These are phyloP conservation scores for Termitomyces sp. DNA, from an alignment of 768 basidiomycete species.

Conservation along the genomic window DNA sequence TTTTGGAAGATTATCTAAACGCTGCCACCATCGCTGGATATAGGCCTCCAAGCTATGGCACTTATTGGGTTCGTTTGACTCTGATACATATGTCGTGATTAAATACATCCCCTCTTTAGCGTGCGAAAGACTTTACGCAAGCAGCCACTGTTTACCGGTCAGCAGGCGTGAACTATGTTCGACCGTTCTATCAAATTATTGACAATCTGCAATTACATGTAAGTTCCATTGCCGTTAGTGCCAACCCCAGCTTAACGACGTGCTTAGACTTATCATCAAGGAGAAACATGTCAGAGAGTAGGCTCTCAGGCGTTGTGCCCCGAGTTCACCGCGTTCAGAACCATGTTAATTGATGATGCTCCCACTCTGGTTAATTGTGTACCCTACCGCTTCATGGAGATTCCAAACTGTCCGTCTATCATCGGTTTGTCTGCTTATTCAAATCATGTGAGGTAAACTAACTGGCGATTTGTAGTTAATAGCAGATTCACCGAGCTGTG, in stretches of 20 bases:
- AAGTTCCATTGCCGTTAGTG: conserved; percentile 14
- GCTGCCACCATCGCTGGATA: too few species aligned
- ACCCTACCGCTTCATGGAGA: conserved; percentile 69
- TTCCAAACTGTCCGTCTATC: conserved; percentile 51
- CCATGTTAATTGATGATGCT: conserved; percentile 77
- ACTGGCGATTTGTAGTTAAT: conserved; percentile 37
- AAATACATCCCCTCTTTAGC: background rate
- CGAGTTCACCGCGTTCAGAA: conserved; percentile 77
- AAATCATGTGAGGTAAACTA: background rate
- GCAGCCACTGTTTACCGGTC: too few species aligned
- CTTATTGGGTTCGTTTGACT: conserved; percentile 51
- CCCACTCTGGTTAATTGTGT: conserved; percentile 73
- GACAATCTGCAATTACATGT: conserved; percentile 79
- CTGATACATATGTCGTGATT: background rate
- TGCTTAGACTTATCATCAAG: conserved; percentile 54
- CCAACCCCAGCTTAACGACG: background rate
- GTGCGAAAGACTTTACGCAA: too few species aligned
- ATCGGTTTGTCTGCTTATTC: background rate
- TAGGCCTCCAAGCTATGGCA: too few species aligned
- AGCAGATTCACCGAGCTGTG: conserved; percentile 72
- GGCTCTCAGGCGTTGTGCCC: conserved; percentile 68
- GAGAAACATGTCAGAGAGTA: conserved; percentile 62
- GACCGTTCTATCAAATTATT: conserved; percentile 49
- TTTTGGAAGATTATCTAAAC: too few species aligned
- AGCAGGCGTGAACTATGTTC: too few species aligned